Percentiles rank a stretch among this genome's conserved stretches.
phyloP scores from a whole-genome alignment of 208 protist genomes.

The Herpetomonas tarakana region DNA sequence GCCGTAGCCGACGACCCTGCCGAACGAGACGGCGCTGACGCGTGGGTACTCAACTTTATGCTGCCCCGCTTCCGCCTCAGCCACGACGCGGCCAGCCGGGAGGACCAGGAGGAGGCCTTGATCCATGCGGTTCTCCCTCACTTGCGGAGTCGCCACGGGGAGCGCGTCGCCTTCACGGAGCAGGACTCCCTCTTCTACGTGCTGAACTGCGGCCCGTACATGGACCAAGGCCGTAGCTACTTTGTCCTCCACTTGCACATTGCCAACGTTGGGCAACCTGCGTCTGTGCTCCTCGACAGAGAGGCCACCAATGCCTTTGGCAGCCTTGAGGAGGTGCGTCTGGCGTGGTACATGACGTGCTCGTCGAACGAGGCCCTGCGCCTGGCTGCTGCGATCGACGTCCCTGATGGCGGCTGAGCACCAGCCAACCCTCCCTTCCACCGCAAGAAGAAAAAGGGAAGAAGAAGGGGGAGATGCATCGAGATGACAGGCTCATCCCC shows the following conservation, averaged over 20 bases:
- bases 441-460: too few species aligned
- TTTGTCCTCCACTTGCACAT: conserved; percentile 60
- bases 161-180: conserved; percentile 35
- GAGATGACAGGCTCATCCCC: too few species aligned
- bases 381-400: neutral
- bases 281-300: neutral
- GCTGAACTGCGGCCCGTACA: conserved; percentile 41
- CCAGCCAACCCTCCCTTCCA: too few species aligned
- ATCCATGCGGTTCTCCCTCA: conserved; percentile 62
- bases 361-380: neutral
- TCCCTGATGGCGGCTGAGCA: neutral
- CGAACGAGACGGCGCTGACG: conserved; percentile 33
- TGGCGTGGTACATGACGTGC: neutral
- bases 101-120: conserved; percentile 34
- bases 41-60: conserved; percentile 79
- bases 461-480: too few species aligned
- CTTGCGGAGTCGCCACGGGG: neutral
- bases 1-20: conserved; percentile 21
- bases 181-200: conserved; percentile 50
- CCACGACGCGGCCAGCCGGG: conserved; percentile 13
- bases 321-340: conserved; percentile 42
- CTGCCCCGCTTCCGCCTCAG: conserved; percentile 46
- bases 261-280: conserved; percentile 4
- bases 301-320: conserved; percentile 44
- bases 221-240: conserved; percentile 70